Conservation (phyloP, 345 rosid genomes). For the Melaleuca alternifolia region DNA sequence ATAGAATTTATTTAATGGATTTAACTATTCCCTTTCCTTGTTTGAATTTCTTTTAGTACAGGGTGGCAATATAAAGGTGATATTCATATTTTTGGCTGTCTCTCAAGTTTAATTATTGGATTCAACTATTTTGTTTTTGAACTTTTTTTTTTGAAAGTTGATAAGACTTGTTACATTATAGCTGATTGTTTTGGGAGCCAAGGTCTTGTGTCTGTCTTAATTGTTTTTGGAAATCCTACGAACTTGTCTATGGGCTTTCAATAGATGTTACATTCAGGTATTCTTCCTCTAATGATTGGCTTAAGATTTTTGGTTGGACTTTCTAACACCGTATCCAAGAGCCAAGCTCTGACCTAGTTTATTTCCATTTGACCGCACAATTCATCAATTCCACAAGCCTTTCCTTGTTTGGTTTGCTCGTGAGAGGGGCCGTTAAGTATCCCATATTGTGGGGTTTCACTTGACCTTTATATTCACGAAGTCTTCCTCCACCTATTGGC, state of each 20-base stretch:
- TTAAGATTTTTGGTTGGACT: not conserved
- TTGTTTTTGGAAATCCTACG: not conserved
- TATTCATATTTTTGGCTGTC: not conserved
- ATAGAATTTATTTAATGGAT: not conserved
- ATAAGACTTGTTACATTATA: not conserved
- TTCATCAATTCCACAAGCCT: not conserved
- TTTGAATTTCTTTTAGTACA: not conserved
- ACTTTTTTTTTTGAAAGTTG: not conserved
- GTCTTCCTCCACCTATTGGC: not conserved
- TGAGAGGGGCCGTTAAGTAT: not conserved
- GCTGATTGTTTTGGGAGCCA: not conserved
- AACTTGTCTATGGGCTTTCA: not conserved
- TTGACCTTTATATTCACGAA: not conserved
- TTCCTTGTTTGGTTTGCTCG: not conserved
- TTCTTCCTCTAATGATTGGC: not conserved
- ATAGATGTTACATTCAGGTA: not conserved
- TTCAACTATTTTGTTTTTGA: not conserved
- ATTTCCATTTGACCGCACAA: not conserved
- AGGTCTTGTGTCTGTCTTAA: not conserved
- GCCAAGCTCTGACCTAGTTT: not conserved
- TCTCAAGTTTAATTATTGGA: not conserved
- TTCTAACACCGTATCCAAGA: not conserved
- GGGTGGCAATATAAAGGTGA: not conserved
- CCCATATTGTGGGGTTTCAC: not conserved
- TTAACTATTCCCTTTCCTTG: not conserved